phyloP scores from a whole-genome alignment of 2,329 filamentous ascomycete genomes.

The Beauveria caledonica region DNA sequence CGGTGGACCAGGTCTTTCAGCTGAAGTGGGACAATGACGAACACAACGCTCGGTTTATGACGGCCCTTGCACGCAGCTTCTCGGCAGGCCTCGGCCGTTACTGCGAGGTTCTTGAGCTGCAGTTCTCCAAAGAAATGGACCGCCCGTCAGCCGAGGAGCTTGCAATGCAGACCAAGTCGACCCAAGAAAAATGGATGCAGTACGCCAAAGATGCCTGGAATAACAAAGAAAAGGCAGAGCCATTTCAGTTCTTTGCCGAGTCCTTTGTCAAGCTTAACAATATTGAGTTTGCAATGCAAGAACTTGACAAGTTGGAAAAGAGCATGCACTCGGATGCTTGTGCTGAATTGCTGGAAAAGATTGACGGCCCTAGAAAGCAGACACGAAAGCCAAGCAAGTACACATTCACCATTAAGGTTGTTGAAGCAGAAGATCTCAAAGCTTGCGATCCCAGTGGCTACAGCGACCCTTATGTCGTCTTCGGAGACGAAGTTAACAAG shows the following conservation, averaged over 20 bases:
- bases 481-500: slow-evolving; percentile 97
- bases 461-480: slow-evolving; percentile 93
- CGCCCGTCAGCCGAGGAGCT: slow-evolving; percentile 81
- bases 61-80: slow-evolving; percentile 76
- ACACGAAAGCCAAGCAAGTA: slow-evolving; percentile 71
- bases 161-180: slow-evolving; percentile 65
- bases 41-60: slow-evolving; percentile 96
- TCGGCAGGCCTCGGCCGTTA: slow-evolving; percentile 77
- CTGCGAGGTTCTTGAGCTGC: slow-evolving; percentile 81
- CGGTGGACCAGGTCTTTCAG: slow-evolving; percentile 75
- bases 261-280: slow-evolving; percentile 98
- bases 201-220: slow-evolving; percentile 90
- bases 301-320: slow-evolving; percentile 83
- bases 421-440: slow-evolving; percentile 95
- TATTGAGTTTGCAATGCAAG: slow-evolving; percentile 86
- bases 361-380: slow-evolving; percentile 61
- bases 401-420: slow-evolving; percentile 97
- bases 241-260: slow-evolving; percentile 94
- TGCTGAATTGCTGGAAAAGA: slow-evolving; percentile 68
- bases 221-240: slow-evolving; percentile 85
- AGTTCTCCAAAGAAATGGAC: slow-evolving; percentile 89
- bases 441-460: slow-evolving; percentile 93
- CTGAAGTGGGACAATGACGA: slow-evolving; percentile 90
- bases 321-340: slow-evolving; percentile 88
- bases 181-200: slow-evolving; percentile 89